Evolutionary conservation across 1,284 basidiomycete genomes (phyloP), one percentile per base, ranked within the genome.

Genomic region (Rhodofomes roseus): DNA sequence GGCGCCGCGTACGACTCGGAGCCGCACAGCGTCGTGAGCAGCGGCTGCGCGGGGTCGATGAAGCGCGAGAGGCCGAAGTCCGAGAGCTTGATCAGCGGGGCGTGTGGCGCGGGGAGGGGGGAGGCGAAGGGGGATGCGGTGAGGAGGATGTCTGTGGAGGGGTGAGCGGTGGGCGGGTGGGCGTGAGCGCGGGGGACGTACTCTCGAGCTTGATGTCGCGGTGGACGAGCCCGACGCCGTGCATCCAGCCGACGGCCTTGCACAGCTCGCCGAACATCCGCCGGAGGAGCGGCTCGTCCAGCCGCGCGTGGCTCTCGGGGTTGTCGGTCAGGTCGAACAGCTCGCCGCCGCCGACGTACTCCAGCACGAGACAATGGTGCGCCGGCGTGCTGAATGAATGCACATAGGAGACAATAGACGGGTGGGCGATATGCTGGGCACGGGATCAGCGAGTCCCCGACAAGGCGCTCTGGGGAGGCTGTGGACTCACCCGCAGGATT

Each of bases 141-240:
- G 65, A 88, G 76, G 34, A 89, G 75, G 63, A 88, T 87, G 77
- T 87, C 73, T 71, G 61, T 37, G 36, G 20, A 22, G 16, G 50
- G 50, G 37, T 55, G 14, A 50, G 54, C 27, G 43, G 25, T 51
- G 46, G 37, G 27, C 31, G 31, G 31, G 11, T 11, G 11, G 54
- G 23, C 4, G 46, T 12, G 2, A 27, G 27, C 18, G 31, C 56
- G 50, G 53, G 37, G 14, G 1, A 82, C 92, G 69, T 68, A 95
- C 93, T 97, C 75, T 97, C 95, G 20, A 97, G 84, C 77, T 97
- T 97, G 76, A 97, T 89, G 75, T 97, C 95, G 2, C 95, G 83
- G 75, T 97, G 95, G 0, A 96, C 93, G 40, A 96, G 82, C 1
- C 89, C 88, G 31, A 93, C 88, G 50, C 84, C 81, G 70, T 97